Evolutionary conservation across 2,329 filamentous ascomycete species (phyloP), one percentile per base, ranked within the genome.

Genomic region (Byssothecium circinans): DNA sequence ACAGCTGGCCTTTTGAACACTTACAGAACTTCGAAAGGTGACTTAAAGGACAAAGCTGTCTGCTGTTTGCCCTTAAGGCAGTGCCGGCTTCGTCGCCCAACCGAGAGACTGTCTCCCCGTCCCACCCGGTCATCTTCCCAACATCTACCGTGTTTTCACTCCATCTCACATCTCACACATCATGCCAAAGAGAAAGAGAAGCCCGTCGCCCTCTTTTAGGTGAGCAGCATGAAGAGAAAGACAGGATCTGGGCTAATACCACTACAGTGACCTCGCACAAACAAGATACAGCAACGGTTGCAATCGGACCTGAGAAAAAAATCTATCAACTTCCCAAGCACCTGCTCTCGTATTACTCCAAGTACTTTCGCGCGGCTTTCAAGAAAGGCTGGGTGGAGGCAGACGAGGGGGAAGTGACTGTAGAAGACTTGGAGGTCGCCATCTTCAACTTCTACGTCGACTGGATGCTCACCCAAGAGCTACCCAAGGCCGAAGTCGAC

Each of bases 351-450:
- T 30, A 49, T 10, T 44, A 54, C 15, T 56, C 53, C 0, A 50
- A 45, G 0, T 60, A 54, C 39, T 61, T 58, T 29, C 38, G 43
- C 5, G 51, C 47, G 1, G 55, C 57, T 3, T 35, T 60, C 4
- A 33, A 30, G 11, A 45, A 53, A 5, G 20, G 40, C 3, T 58
- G 56, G 47, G 44, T 32, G 15, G 47, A 60, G 30, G 41, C 40
- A 4, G 6, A 44, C 22, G 49, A 56, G 2, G 18, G 46, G 4
- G 14, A 22, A 3, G 17, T 52, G 2, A 29, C 32, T 15, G 41
- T 57, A 0, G 27, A 45, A 3, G 43, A 56, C n/a, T 27, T 53
- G 4, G 47, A 51, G n/a, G 35, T 43, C 3, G n/a, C 5, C 7
- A 22, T 32, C 19, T 37, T 30, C 30, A 33, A 48, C 23, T 14